Conservation (phyloP, 345 rosid genomes). For the Cardiospermum halicacabum region DNA sequence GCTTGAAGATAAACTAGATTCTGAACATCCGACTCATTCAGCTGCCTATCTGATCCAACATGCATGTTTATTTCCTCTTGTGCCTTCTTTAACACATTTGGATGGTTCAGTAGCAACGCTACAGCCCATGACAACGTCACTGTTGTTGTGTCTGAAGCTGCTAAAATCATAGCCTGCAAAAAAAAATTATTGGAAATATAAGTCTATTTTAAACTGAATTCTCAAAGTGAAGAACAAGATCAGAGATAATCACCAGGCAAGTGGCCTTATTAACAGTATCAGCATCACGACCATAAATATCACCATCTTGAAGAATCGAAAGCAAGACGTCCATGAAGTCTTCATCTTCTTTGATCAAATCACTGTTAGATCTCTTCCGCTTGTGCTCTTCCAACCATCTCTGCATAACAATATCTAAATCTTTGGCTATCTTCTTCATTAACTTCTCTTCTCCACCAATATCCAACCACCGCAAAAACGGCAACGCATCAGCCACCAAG, state of each 20-base stretch:
- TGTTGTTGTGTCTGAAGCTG: conserved; percentile 24
- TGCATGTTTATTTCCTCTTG: conserved; percentile 24
- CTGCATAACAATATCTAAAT: conserved; percentile 17
- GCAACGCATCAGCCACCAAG: conserved; percentile 30
- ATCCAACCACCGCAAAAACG: conserved; percentile 29
- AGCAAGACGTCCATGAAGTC: conserved; percentile 40
- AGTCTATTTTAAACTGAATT: not conserved
- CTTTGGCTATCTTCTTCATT: conserved; percentile 27
- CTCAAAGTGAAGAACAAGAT: too few species aligned
- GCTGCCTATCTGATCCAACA: conserved; percentile 18
- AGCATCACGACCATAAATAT: conserved; percentile 5
- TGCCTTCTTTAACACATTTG: conserved; percentile 6
- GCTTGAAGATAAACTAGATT: conserved; percentile 28
- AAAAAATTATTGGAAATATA: not conserved
- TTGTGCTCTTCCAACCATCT: conserved; percentile 33
- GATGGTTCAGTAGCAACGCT: conserved; percentile 27
- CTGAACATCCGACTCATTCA: conserved; percentile 21
- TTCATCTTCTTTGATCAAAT: not conserved
- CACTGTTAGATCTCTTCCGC: not conserved
- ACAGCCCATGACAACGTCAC: conserved; percentile 27
- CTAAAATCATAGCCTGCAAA: conserved; percentile 22
- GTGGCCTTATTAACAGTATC: conserved; percentile 30
- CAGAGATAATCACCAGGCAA: conserved; percentile 19
- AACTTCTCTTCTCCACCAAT: conserved; percentile 26
- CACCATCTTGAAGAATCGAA: conserved; percentile 5